A percentile compares a stretch with the other conserved stretches of the same genome.
These are phyloP conservation scores for Aspergillus uvarum DNA, from an alignment of 2,329 filamentous ascomycete species.

Conservation along the genomic window DNA sequence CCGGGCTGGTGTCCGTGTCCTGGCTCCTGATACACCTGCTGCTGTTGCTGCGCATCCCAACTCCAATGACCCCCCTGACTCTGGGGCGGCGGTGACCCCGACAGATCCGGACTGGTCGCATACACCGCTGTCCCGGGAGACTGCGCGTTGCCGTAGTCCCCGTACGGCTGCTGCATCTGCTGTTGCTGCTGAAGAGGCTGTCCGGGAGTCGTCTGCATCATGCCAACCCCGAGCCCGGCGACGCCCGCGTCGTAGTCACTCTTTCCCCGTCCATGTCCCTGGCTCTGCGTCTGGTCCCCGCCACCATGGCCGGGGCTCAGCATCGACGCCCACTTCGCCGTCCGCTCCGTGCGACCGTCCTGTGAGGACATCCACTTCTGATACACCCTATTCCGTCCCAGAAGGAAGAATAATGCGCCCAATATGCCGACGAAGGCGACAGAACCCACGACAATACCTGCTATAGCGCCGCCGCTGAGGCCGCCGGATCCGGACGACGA, in stretches of 20 bases:
- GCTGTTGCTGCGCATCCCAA: conserved; percentile 16
- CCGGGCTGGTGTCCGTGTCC: neutral
- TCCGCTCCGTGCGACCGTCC: conserved; percentile 33
- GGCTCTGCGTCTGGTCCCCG: conserved; percentile 19
- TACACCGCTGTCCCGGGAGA: neutral
- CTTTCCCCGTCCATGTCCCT: neutral
- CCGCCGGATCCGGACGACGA: conserved; percentile 10
- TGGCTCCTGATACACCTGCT: neutral
- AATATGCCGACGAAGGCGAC: conserved; percentile 50
- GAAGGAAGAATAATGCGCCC: conserved; percentile 41
- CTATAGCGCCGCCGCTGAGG: conserved; percentile 54
- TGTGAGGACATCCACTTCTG: conserved; percentile 36
- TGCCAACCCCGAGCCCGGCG: neutral
- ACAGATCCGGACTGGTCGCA: neutral
- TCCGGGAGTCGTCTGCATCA: neutral
- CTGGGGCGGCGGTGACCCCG: neutral
- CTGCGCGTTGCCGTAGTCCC: neutral
- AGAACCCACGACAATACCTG: conserved; percentile 58
- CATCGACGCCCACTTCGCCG: conserved; percentile 31
- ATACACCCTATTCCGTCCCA: conserved; percentile 38
- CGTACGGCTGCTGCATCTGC: neutral
- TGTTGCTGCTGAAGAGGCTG: neutral
- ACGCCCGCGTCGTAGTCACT: neutral
- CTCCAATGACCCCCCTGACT: conserved; percentile 10
- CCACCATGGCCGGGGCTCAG: conserved; percentile 21